Base-by-base conservation (phyloP, 768 basidiomycete species). In the Amanita rubescens region DNA sequence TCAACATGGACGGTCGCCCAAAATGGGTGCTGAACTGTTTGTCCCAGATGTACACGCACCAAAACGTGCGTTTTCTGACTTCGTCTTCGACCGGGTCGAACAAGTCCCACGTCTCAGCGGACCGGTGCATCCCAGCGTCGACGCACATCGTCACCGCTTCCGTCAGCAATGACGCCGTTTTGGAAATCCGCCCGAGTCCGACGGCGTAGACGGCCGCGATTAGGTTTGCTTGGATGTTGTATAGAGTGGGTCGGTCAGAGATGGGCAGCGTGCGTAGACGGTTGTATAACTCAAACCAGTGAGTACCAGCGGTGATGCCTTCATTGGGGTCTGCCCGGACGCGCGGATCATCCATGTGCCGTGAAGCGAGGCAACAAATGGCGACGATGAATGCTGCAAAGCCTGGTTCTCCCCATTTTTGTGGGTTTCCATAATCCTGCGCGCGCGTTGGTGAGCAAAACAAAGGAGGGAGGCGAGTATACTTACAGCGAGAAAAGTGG, bases 1-100 rank as follows among this genome's bases (percentile, higher is more conserved):
- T 80, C 59, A 96, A 77, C 75, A 94, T 80, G 2, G 92, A 83
- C 30, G 93, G 93, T 22, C 93, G 76, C 22, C 94, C 93, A 65
- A 95, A 94, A 67, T 91, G 87, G 54, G 89, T 87, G 10, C 82
- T 75, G 6, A 93, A 81, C 62, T 94, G 93, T 69, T 96, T 95
- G 69, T 96, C 94, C 94, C 94, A 95, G 47, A 90, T 78, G 69
- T 95, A 96, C 24, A 94, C 90, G 55, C 90, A 90, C 92, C 93
- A 96, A 67, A 96, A 96, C 0, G 94, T 95, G 60, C 93, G 84
- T 68, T 94, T 95, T 54, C 94, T 80, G 25, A 93, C 83, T 66
- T 95, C 91, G 56, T 89, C 87, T 66, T 94, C 93, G 58, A 94
- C 85, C 8, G 87, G 79, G 68, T 93, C 86, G 65, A 96, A 95